Conservation (phyloP, 2,329 filamentous ascomycete genomes). For the Trichoderma sp. region DNA sequence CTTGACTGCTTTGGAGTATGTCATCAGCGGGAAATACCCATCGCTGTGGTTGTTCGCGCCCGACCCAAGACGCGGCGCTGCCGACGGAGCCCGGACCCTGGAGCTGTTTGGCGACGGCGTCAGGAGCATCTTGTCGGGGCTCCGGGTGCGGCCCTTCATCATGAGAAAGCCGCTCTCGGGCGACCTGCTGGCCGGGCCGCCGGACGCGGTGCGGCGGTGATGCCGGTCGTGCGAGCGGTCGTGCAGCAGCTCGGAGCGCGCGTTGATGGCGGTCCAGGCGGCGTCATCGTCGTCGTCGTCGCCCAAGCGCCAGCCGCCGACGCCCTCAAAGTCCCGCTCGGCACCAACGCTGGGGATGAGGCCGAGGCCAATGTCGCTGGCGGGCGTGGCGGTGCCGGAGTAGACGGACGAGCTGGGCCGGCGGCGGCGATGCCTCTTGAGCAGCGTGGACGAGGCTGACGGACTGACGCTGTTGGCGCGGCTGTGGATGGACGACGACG, state of each 20-base stretch:
- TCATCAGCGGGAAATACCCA: conserved; percentile 46
- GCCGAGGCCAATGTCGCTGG: conserved; percentile 42
- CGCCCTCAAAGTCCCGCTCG: conserved; percentile 59
- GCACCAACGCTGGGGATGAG: conserved; percentile 52
- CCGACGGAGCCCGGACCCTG: conserved; percentile 51
- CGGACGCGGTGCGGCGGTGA: conserved; percentile 47
- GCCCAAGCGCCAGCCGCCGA: conserved; percentile 58
- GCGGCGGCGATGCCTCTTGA: conserved; percentile 38
- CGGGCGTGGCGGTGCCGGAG: conserved; percentile 39
- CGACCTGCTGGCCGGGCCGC: conserved; percentile 41
- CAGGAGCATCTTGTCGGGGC: conserved; percentile 34
- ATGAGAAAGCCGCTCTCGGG: conserved; percentile 46
- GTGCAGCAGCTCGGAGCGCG: conserved; percentile 52
- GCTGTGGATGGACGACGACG: conserved; percentile 27
- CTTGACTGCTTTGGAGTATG: conserved; percentile 38
- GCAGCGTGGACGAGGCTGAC: conserved; percentile 20
- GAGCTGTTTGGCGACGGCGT: conserved; percentile 49
- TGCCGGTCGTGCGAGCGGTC: conserved; percentile 45
- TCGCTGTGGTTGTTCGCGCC: conserved; percentile 36
- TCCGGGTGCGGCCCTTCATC: conserved; percentile 46
- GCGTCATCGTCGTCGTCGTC: conserved; percentile 42
- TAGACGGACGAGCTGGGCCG: conserved; percentile 38
- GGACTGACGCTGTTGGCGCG: conserved; percentile 27
- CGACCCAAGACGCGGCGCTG: conserved; percentile 37
- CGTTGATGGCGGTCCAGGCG: conserved; percentile 56